phyloP scores from a whole-genome alignment of 805 yeast genomes.

The Wickerhamiella australiensis region DNA sequence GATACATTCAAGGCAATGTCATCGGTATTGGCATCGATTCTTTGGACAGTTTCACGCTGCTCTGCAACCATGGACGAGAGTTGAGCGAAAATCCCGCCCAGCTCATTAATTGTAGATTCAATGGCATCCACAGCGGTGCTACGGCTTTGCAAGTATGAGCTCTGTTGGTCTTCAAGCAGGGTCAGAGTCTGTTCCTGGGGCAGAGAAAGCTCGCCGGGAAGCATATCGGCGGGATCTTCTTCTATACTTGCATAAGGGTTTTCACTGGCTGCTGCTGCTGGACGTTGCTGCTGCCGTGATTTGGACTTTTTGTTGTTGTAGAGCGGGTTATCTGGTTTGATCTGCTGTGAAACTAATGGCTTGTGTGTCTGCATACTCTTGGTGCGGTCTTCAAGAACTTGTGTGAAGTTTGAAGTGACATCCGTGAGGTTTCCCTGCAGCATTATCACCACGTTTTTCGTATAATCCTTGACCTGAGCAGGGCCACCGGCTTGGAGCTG shows the following conservation, averaged over 20 bases:
- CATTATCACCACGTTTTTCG: constrained; percentile 75
- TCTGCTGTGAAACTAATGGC: constrained; percentile 50
- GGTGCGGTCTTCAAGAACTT: constrained; percentile 80
- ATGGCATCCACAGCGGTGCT: constrained; percentile 89
- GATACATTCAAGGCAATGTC: constrained; percentile 78
- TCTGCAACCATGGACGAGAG: constrained; percentile 95
- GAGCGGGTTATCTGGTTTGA: constrained; percentile 28
- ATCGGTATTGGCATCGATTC: constrained; percentile 90
- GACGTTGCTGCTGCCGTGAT: constrained; percentile 1
- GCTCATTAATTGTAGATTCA: constrained; percentile 93
- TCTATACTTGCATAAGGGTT: constrained; percentile 22
- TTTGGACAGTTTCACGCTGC: constrained; percentile 90
- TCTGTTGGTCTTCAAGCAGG: constrained; percentile 72
- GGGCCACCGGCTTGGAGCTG: constrained; percentile 32
- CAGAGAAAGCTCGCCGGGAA: constrained; percentile 37
- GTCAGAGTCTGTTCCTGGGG: constrained; percentile 81
- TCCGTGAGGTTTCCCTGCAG: constrained; percentile 83
- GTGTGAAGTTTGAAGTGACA: constrained; percentile 82
- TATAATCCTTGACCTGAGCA: constrained; percentile 58
- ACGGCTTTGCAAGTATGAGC: constrained; percentile 66
- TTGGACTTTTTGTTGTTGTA: constrained; percentile 17
- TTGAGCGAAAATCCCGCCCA: constrained; percentile 87
- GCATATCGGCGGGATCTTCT: constrained; percentile 24
- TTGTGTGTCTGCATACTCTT: constrained; percentile 66
- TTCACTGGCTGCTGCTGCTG: constrained; percentile 14